Evolutionary conservation across 768 basidiomycete species (phyloP).

Genomic region (Rhodocollybia butyracea): DNA sequence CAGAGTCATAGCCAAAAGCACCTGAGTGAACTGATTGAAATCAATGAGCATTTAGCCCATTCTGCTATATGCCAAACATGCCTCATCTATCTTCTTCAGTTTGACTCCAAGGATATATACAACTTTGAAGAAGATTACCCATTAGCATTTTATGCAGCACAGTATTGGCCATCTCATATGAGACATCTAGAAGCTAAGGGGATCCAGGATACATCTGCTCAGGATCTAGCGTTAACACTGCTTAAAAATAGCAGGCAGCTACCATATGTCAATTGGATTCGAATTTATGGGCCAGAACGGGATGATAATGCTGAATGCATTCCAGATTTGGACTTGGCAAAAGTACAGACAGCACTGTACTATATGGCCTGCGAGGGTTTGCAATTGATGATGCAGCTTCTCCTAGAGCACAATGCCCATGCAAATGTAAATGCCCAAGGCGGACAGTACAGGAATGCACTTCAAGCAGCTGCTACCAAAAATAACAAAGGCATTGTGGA

Average conservation of each 20-base stretch:
- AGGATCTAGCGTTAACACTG: too few species aligned
- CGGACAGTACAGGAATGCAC: too few species aligned
- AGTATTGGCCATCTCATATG: too few species aligned
- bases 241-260: too few species aligned
- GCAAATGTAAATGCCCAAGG: too few species aligned
- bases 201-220: too few species aligned
- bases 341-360: neutral
- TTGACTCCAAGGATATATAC: neutral
- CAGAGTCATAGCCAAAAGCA: neutral
- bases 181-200: too few species aligned
- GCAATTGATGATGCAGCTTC: neutral
- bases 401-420: neutral
- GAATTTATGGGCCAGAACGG: too few species aligned
- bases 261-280: too few species aligned
- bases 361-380: neutral
- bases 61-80: neutral
- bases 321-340: too few species aligned
- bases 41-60: neutral
- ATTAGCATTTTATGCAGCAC: neutral
- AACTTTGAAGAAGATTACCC: neutral
- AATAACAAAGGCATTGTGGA: neutral
- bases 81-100: neutral
- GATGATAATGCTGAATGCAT: too few species aligned
- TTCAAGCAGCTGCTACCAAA: neutral
- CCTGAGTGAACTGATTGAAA: neutral